Base-by-base conservation (phyloP, 2,329 filamentous ascomycete species). In the Cladophialophora exuberans region DNA sequence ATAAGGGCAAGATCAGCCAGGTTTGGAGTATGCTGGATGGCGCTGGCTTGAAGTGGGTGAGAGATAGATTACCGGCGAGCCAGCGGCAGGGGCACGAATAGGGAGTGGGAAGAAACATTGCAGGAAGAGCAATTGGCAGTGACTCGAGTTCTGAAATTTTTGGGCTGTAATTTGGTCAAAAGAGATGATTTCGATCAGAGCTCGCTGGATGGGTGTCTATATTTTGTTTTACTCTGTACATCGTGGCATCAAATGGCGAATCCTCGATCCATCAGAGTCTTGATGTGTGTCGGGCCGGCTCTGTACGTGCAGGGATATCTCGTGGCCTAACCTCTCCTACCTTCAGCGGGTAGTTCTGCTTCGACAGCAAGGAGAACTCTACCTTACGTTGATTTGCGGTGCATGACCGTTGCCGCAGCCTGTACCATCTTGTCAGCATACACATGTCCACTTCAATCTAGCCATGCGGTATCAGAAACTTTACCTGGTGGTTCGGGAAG, bases 401-500 rank as follows among this genome's bases (percentile, higher is more conserved):
- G 61, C 58, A 63, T 57, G 17, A 63, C 56, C 4, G 47, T 56
- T 10, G 61, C 61, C 26, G 61, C 38, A 31, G 61, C 61, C 82
- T 57, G 48, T 5, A 31, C 9, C 3, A 10, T 6, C 31, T 10
- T 36, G n/a, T 22, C n/a, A 42, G 18, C 30, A 42, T n/a, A 25
- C 7, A 41, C 2, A 31, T 17, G 13, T n/a, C n/a, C 22, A 20
- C 7, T n/a, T 1, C 22, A 26, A 43, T 9, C 13, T 6, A 10
- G n/a, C 15, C 6, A 17, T 9, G 36, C 7, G 20, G 22, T 43
- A 1, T 15, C 10, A 23, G 17, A 38, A 25, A n/a, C 51, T 54
- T 51, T 15, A 61, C 58, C 82, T 97, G 92, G 69, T 96, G 91
- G 66, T 87, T 94, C 4, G 92, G 92, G 73, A 88, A 96, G 49